phyloP scores from a whole-genome alignment of 352 stramenopile species.

The Ophiocytium majus region DNA sequence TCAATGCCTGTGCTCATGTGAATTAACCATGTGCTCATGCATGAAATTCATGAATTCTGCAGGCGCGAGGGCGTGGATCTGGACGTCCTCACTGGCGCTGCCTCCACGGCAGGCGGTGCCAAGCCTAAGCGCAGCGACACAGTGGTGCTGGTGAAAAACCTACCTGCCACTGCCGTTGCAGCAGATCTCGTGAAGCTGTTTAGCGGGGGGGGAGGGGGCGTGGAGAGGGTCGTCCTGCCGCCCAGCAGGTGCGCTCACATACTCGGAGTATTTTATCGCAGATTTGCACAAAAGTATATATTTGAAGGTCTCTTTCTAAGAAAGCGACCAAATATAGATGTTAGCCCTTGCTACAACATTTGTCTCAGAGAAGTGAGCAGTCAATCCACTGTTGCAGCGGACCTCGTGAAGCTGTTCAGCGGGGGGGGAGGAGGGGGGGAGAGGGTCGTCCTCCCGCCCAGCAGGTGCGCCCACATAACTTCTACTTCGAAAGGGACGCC shows the following conservation, averaged over 20 bases:
- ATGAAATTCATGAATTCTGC: too few relatives aligned
- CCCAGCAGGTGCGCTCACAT: not conserved
- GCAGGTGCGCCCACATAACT: not conserved
- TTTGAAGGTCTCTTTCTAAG: too few relatives aligned
- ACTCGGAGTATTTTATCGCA: too few relatives aligned
- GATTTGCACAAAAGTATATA: too few relatives aligned
- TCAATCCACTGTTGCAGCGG: too few relatives aligned
- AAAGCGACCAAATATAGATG: too few relatives aligned
- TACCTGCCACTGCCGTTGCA: constrained; percentile 87
- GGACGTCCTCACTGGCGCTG: constrained; percentile 8
- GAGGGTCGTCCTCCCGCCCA: not conserved
- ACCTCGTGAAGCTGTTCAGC: constrained; percentile 89
- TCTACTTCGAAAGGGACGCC: too few relatives aligned
- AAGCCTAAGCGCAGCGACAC: constrained; percentile 81
- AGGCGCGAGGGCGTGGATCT: constrained; percentile 44
- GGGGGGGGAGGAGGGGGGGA: not conserved
- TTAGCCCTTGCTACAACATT: too few relatives aligned
- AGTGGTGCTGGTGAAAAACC: constrained; percentile 95
- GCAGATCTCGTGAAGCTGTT: constrained; percentile 94
- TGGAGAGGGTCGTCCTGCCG: not conserved
- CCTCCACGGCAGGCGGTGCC: not conserved
- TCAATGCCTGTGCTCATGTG: too few relatives aligned
- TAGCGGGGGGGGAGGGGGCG: not conserved
- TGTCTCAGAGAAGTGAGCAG: too few relatives aligned
- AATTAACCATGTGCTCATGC: too few relatives aligned